Evolutionary conservation across 2,329 filamentous ascomycete species (phyloP), one percentile per base, ranked within the genome.

Genomic region (Arthrobotrys iridis): DNA sequence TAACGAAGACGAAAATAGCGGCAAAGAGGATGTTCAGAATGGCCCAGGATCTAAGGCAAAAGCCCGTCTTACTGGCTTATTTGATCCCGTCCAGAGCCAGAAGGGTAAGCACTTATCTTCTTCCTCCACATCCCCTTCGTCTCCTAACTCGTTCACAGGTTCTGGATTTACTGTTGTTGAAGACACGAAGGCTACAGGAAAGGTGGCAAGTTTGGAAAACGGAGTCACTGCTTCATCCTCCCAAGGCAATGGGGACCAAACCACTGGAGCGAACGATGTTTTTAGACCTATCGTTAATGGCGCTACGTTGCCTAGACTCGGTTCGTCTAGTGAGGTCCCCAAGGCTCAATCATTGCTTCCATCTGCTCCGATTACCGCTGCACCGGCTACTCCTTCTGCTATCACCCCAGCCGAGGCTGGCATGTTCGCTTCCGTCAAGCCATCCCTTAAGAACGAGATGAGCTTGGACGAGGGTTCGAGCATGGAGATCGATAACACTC

Each of bases 401-500:
- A 70, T 71, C 20, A 76, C 72, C 4, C 65, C 72, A 2, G 72
- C 72, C 13, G 72, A 76, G 41, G 58, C 70, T n/a, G 72, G 72
- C 24, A 76, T 76, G 72, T 76, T 76, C 35, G 65, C 58, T 43
- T 55, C 58, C 41, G 59, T 70, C 52, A 65, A 48, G 55, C 72
- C 72, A 20, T 71, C 72, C 58, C 65, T 66, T 60, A 71, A 46
- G 26, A 55, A 63, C 24, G 62, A 65, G 58, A 59, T 48, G 37
- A 66, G 64, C 37, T 58, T 76, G 40, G 72, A 76, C 50, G 72
- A 76, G 20, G 72, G 68, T 15, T 76, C 65, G 15, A 66, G 72
- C 30, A 76, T 76, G 72, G 72, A 76, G 18, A 65, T 76, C 28
- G 72, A 76, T 37, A 76, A 76, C 22, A 76, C 72, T 4, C 72